A percentile compares a stretch with the other conserved stretches of the same genome.
These are phyloP conservation scores for Scytalidium lignicola DNA, from an alignment of 2,329 filamentous ascomycete species.

Conservation along the genomic window DNA sequence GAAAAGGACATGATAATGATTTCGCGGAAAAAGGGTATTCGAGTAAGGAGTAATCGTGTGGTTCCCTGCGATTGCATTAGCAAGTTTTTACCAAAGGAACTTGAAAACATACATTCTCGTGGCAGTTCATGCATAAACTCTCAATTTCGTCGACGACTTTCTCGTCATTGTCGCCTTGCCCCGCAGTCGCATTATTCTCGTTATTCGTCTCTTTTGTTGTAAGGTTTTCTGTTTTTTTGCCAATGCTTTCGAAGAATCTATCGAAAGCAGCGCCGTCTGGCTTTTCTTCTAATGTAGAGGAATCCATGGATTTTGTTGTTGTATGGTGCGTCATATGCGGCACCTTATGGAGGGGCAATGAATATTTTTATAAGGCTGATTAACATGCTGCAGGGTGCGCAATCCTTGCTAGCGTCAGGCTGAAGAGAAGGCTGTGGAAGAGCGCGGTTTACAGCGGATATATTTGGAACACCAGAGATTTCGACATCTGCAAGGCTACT, in stretches of 20 bases:
- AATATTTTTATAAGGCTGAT: constrained; percentile 17
- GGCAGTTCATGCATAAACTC: constrained; percentile 83
- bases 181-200: constrained; percentile 22
- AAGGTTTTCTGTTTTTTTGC: constrained; percentile 53
- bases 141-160: constrained; percentile 64
- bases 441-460: not conserved
- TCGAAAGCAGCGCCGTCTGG: constrained; percentile 39
- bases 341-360: constrained; percentile 17
- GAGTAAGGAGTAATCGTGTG: constrained; percentile 82
- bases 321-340: constrained; percentile 9
- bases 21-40: constrained; percentile 95
- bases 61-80: constrained; percentile 53
- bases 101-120: constrained; percentile 57
- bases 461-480: too few species aligned
- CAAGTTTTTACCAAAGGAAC: not conserved
- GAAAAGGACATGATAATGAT: constrained; percentile 96
- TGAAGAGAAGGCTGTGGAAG: constrained; percentile 6
- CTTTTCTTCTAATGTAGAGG: constrained; percentile 32
- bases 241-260: constrained; percentile 59
- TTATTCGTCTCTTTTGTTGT: constrained; percentile 30
- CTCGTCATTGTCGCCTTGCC: constrained; percentile 38
- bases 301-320: constrained; percentile 34
- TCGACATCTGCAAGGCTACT: too few species aligned
- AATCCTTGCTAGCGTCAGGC: constrained; percentile 9
- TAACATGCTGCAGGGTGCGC: constrained; percentile 4